Base-by-base conservation (phyloP, 2,329 filamentous ascomycete species). In the Dactylellina haptotyla region DNA sequence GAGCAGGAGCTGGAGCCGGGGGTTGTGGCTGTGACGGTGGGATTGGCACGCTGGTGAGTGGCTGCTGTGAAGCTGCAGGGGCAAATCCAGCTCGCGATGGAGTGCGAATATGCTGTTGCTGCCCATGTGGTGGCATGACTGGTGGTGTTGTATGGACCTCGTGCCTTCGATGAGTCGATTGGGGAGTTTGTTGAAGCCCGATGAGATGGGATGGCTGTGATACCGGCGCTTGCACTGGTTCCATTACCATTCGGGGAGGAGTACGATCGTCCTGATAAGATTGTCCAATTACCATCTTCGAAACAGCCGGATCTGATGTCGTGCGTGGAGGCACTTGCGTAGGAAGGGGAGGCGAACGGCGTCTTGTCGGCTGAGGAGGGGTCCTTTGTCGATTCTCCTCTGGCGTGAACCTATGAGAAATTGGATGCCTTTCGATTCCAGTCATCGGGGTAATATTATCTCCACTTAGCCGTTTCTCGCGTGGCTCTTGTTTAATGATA, bases 371-470 rank as follows among this genome's bases (percentile, higher is more conserved):
- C 18, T 61, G 41, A 1, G 67, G 59, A 1, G 67, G 59, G 0
- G 67, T 65, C 16, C 67, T 65, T n/a, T 51, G 45, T 43, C 53
- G 59, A 25, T 65, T 65, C 8, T 65, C 67, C 32, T 72, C 67
- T 53, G 32, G 66, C n/a, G n/a, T n/a, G 53, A 54, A 72, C 16
- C 32, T 28, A 53, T 65, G 59, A 4, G 57, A 9, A 25, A 71
- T 54, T 4, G 66, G 4, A 18, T 71, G 66, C 5, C 58, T 39
- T 26, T 50, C 66, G 28, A 71, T 28, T 6, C 66, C 66, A 37
- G 67, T 45, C 67, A 65, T 72, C 12, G 61, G 67, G 14, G 65
- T 46, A 8, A 65, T 34, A n/a, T 72, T 72, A 39, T 64, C 67
- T 12, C 51, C 28, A 50, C 59, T 65, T 4, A 72, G 25, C 10